Conservation (phyloP, 495 filamentous ascomycete species). For the Pseudomonodictys pantanalensis region DNA sequence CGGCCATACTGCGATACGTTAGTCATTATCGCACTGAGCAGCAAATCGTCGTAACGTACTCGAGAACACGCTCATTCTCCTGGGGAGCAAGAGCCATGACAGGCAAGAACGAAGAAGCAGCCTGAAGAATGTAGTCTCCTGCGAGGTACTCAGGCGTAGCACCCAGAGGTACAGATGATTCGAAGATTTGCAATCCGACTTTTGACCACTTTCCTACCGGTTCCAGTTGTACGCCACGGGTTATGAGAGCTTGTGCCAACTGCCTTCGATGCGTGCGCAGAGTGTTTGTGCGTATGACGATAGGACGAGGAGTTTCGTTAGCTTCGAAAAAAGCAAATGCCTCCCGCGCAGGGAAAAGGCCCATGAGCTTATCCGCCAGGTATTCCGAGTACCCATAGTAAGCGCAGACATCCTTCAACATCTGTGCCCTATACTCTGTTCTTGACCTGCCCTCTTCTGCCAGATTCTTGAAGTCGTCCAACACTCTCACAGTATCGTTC, state of each 20-base stretch:
- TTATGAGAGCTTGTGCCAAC: constrained; percentile 91
- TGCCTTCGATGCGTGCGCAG: constrained; percentile 88
- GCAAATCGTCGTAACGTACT: no score
- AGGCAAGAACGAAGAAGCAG: constrained; percentile 93
- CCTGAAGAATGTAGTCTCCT: constrained; percentile 96
- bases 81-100: constrained; percentile 97
- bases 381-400: constrained; percentile 88
- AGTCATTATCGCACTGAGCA: no score
- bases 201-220: constrained; percentile 99
- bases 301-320: constrained; percentile 86
- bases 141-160: constrained; percentile 97
- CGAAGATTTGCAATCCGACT: constrained; percentile 93
- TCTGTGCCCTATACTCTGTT: constrained; percentile 78
- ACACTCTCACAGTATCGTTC: constrained; percentile 85
- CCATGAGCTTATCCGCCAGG: constrained; percentile 81
- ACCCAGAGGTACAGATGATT: constrained; percentile 89
- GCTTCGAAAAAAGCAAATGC: constrained; percentile 98
- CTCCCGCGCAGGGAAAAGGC: constrained; percentile 88
- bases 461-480: constrained; percentile 80
- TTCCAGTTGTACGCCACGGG: constrained; percentile 92
- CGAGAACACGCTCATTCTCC: constrained; percentile 82
- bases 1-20: no score
- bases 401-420: constrained; percentile 87
- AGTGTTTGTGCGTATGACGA: constrained; percentile 91
- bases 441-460: constrained; percentile 74